Evolutionary conservation across 768 basidiomycete genomes (phyloP).

Genomic region (Tricholoma hemisulphureum): DNA sequence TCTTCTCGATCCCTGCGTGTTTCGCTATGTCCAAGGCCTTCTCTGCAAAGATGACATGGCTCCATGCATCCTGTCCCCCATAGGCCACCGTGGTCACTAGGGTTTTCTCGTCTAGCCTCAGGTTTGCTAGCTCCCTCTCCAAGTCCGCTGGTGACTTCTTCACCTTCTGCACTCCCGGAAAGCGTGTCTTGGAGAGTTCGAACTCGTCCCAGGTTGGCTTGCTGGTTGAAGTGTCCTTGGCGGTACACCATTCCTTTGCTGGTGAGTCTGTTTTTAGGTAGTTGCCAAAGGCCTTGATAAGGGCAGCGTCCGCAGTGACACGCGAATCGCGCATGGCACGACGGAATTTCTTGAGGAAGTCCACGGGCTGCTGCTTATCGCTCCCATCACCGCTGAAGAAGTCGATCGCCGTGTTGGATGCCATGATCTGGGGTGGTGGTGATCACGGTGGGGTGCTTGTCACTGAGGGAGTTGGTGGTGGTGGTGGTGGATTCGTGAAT

Average conservation of each 20-base stretch:
- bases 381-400: too few relatives aligned
- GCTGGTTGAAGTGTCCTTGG: background rate
- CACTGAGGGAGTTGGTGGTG: too few relatives aligned
- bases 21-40: background rate
- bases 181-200: background rate
- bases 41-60: background rate
- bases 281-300: too few relatives aligned
- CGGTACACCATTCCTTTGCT: background rate
- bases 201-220: background rate
- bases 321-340: background rate
- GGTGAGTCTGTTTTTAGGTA: background rate
- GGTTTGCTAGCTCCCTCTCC: background rate
- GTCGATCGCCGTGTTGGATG: too few relatives aligned
- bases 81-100: background rate
- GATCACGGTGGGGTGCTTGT: too few relatives aligned
- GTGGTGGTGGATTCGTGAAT: too few relatives aligned
- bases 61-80: background rate
- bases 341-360: too few relatives aligned
- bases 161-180: background rate
- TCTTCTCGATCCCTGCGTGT: background rate
- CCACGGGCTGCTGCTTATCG: background rate
- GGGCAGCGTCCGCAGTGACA: background rate
- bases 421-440: too few relatives aligned
- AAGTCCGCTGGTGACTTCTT: background rate
- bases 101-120: background rate